Base-by-base conservation (phyloP, 2,329 filamentous ascomycete genomes). In the Botrytis byssoidea region DNA sequence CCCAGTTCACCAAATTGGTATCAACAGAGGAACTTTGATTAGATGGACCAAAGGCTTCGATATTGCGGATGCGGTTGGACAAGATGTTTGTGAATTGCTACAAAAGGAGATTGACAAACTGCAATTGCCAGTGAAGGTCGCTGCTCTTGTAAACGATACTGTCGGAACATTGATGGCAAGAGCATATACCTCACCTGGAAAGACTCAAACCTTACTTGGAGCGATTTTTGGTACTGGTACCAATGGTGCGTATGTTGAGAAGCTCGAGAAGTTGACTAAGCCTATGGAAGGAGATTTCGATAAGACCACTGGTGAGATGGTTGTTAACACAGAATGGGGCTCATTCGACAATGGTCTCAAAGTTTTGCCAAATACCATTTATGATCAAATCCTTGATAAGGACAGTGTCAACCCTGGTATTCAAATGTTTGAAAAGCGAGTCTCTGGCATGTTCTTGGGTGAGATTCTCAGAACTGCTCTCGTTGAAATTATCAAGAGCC, bases 31-130 rank as follows among this genome's bases (percentile, higher is more conserved):
- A 75, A 92, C 91, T 73, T 87, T 99, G 72, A 96, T 98, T 83
- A 91, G 96, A 78, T 99, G 96, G 96, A 99, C 96, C 74, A 99
- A 99, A 86, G 96, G 96, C 70, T 99, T 98, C 82, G 94, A 98
- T 81, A 98, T 99, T 77, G 88, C 91, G n/a, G 96, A 98, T 81
- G 93, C 95, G 1, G 84, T 99, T 74, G 96, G 95, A 79, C 92
- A 98, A 83, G 96, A 99, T 82, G 95, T 99, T 46, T 99, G 96
- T 82, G 91, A 90, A 60, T 85, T 99, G 76, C 87, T 99, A 51
- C 96, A 99, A 84, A 85, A 86, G 32, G 96, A 98, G 83, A 95
- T 99, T 79, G 94, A 98, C 83, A 89, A 89, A 75, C 89, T 98
- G 57, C 86, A 90, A 74, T 89, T 99, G 10, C 96, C 96, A 0